Conservation (phyloP, 1,284 basidiomycete genomes). For the Cryptococcus jaspeensis region DNA sequence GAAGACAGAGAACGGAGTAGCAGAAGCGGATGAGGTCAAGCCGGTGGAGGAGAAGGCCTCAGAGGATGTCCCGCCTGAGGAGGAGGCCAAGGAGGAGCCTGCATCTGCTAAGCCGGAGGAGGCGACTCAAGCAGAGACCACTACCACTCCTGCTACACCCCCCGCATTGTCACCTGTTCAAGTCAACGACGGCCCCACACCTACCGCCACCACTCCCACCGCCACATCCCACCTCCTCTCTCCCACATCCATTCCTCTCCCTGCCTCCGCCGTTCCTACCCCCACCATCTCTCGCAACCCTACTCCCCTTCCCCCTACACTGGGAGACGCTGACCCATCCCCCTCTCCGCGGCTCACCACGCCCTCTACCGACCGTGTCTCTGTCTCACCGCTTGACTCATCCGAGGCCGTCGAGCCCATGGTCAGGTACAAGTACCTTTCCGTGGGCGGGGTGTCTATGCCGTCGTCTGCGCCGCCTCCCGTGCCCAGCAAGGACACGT, state of each 20-base stretch:
- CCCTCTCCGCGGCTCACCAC: conserved; percentile 17
- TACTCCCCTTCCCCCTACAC: conserved; percentile 21
- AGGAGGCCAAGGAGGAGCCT: no score
- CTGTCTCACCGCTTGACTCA: conserved; percentile 45
- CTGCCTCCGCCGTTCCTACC: conserved; percentile 28
- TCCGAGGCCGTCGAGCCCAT: conserved; percentile 26
- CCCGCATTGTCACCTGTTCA: background rate
- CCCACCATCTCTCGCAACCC: conserved; percentile 28
- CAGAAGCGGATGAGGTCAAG: background rate
- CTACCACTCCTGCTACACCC: background rate
- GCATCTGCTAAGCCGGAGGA: background rate
- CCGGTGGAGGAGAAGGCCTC: background rate
- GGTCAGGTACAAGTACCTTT: conserved; percentile 39
- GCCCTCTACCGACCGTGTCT: conserved; percentile 35
- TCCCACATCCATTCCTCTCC: conserved; percentile 33
- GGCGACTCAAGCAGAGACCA: background rate
- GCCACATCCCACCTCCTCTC: conserved; percentile 1
- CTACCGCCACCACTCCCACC: background rate
- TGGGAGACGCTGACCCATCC: background rate
- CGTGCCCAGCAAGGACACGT: conserved; percentile 8
- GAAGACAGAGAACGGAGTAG: background rate
- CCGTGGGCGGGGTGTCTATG: conserved; percentile 30
- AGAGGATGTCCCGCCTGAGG: no score
- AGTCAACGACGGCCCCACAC: background rate
- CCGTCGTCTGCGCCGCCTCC: conserved; percentile 6